These are phyloP conservation scores for Paramecium bursaria DNA, from an alignment of 73 alveolate genomes.

Conservation along the genomic window DNA sequence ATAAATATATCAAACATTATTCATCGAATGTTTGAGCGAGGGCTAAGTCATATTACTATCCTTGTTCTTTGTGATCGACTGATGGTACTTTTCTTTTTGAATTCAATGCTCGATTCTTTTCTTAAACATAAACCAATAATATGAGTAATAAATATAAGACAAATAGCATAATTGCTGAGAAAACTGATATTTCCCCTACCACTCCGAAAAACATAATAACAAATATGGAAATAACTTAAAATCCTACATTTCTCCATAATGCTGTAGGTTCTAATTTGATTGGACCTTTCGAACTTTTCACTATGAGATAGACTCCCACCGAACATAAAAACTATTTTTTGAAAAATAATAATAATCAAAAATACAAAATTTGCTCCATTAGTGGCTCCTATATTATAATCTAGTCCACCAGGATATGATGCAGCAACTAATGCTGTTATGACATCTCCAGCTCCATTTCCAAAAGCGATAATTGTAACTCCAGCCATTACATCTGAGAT, in stretches of 20 bases:
- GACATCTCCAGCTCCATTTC: slow-evolving; percentile 58
- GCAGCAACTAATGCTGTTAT: slow-evolving; percentile 46
- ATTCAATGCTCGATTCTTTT: neutral
- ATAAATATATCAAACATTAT: neutral
- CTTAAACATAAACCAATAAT: slow-evolving; percentile 33
- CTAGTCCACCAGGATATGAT: slow-evolving; percentile 55
- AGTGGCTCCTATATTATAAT: neutral
- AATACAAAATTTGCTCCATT: slow-evolving; percentile 37
- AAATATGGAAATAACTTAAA: slow-evolving; percentile 44
- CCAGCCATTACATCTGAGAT: slow-evolving; percentile 55
- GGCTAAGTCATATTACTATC: slow-evolving; percentile 21
- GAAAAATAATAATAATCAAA: neutral
- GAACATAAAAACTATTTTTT: slow-evolving; percentile 18
- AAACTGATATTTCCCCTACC: slow-evolving; percentile 25
- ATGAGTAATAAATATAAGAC: slow-evolving; percentile 6
- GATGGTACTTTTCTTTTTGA: neutral
- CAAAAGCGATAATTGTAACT: slow-evolving; percentile 41
- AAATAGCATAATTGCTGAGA: neutral
- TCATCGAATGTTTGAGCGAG: slow-evolving; percentile 36
- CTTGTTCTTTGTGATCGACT: neutral
- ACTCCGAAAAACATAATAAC: slow-evolving; percentile 48
- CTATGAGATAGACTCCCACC: slow-evolving; percentile 15
- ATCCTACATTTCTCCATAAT: slow-evolving; percentile 45
- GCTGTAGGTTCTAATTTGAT: slow-evolving; percentile 18
- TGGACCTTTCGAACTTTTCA: slow-evolving; percentile 8